Conservation (phyloP, 2,329 filamentous ascomycete species). For the Chaetomium sp. region DNA sequence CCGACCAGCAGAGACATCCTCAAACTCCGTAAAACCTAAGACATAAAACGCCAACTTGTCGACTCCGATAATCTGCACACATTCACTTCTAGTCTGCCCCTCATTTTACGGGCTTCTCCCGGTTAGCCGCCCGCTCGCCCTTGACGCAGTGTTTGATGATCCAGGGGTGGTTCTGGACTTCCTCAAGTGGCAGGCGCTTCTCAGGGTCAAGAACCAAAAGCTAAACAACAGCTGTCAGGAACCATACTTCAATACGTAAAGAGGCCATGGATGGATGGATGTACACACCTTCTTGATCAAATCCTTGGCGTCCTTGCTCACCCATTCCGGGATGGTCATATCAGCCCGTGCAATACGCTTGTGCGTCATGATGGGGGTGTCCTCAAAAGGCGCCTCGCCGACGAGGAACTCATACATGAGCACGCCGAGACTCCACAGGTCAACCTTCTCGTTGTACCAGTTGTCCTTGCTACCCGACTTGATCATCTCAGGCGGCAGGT, state of each 20-base stretch:
- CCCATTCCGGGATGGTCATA: slow-evolving; percentile 86
- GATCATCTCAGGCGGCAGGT: slow-evolving; percentile 97
- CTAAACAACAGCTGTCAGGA: slow-evolving; percentile 35
- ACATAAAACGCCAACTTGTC: slow-evolving; percentile 16
- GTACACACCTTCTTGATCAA: slow-evolving; percentile 74
- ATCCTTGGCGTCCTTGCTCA: slow-evolving; percentile 84
- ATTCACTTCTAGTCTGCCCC: not conserved
- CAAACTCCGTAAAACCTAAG: too few relatives aligned
- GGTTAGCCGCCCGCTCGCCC: slow-evolving; percentile 47
- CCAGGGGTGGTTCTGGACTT: slow-evolving; percentile 89
- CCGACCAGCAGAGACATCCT: not conserved
- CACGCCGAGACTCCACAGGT: slow-evolving; percentile 92
- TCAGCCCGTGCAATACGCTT: slow-evolving; percentile 80
- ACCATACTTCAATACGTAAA: not conserved
- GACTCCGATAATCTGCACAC: slow-evolving; percentile 5
- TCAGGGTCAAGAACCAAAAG: slow-evolving; percentile 88
- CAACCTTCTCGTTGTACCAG: slow-evolving; percentile 91
- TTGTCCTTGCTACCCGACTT: slow-evolving; percentile 73
- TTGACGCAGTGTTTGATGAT: slow-evolving; percentile 89
- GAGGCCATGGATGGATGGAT: slow-evolving; percentile 11
- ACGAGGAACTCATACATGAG: slow-evolving; percentile 94
- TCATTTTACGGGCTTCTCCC: slow-evolving; percentile 36
- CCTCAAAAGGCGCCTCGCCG: slow-evolving; percentile 94
- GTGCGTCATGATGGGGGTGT: slow-evolving; percentile 91
- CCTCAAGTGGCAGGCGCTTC: slow-evolving; percentile 83